Conservation (phyloP, 768 basidiomycete species). For the Auriculariales sp. region DNA sequence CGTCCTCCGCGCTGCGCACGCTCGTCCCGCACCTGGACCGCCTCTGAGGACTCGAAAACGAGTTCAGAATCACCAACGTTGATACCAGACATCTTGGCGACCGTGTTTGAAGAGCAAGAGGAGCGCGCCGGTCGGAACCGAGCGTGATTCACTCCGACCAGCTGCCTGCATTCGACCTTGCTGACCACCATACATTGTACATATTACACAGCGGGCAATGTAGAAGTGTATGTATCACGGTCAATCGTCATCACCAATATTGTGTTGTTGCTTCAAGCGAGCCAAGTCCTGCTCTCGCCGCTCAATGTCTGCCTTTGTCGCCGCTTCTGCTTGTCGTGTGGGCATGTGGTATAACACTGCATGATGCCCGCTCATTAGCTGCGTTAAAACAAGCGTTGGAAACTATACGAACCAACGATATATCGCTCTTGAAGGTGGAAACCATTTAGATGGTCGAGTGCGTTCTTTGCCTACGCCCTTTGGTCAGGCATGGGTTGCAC, state of each 20-base stretch:
- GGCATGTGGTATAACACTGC: constrained; percentile 92
- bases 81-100: constrained; percentile 60
- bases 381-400: background rate
- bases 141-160: too few relatives aligned
- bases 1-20: background rate
- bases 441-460: constrained; percentile 90
- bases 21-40: constrained; percentile 32
- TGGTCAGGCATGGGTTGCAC: background rate
- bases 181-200: too few relatives aligned
- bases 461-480: constrained; percentile 71
- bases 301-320: constrained; percentile 83
- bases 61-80: constrained; percentile 88
- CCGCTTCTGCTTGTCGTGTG: constrained; percentile 88
- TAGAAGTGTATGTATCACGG: background rate
- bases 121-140: too few relatives aligned
- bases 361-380: background rate
- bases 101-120: constrained; percentile 23
- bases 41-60: constrained; percentile 89
- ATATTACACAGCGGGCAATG: too few relatives aligned
- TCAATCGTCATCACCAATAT: constrained; percentile 54
- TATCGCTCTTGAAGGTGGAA: constrained; percentile 98
- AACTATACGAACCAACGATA: constrained; percentile 47
- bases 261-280: constrained; percentile 72
- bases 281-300: constrained; percentile 82
- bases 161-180: too few relatives aligned